phyloP scores from a whole-genome alignment of 2,329 filamentous ascomycete species.

The Coniochaeta sp. region DNA sequence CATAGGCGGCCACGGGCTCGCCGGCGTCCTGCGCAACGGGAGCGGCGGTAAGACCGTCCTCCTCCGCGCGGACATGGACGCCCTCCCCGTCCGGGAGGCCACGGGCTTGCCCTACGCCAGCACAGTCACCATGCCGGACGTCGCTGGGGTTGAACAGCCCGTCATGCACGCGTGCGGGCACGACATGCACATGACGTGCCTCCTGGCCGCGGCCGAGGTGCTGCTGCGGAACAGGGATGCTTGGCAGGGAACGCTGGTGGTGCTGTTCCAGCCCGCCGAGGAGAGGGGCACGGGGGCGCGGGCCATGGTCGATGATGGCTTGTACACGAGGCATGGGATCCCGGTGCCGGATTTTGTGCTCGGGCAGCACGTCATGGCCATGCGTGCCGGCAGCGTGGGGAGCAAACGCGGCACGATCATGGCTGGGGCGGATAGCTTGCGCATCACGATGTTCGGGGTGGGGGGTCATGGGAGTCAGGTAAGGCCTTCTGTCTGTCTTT shows the following conservation, averaged over 20 bases:
- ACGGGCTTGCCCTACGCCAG: conserved; percentile 41
- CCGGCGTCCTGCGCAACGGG: conserved; percentile 13
- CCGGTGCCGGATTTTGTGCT: conserved; percentile 25
- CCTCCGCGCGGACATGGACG: conserved; percentile 41
- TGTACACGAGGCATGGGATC: conserved; percentile 17
- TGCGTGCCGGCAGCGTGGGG: conserved; percentile 23
- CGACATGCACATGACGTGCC: conserved; percentile 54
- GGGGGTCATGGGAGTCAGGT: conserved; percentile 31
- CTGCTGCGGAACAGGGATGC: conserved; percentile 32
- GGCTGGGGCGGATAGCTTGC: conserved; percentile 16
- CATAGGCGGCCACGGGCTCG: conserved; percentile 18
- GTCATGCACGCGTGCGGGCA: conserved; percentile 67
- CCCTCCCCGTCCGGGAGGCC: conserved; percentile 37
- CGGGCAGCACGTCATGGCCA: conserved; percentile 25
- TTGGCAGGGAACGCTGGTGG: conserved; percentile 57
- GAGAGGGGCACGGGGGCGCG: conserved; percentile 54
- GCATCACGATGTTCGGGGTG: conserved; percentile 24
- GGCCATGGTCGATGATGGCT: conserved; percentile 28
- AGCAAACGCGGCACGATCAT: conserved; percentile 15
- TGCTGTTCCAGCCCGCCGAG: conserved; percentile 62
- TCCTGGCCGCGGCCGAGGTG: conserved; percentile 47
- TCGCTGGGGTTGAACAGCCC: conserved; percentile 35
- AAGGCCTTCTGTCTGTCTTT: no score
- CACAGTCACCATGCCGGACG: conserved; percentile 28
- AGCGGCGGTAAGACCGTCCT: conserved; percentile 26